Base-by-base conservation (phyloP, 2,329 filamentous ascomycete species). In the Phaeophleospora eucalypticola region DNA sequence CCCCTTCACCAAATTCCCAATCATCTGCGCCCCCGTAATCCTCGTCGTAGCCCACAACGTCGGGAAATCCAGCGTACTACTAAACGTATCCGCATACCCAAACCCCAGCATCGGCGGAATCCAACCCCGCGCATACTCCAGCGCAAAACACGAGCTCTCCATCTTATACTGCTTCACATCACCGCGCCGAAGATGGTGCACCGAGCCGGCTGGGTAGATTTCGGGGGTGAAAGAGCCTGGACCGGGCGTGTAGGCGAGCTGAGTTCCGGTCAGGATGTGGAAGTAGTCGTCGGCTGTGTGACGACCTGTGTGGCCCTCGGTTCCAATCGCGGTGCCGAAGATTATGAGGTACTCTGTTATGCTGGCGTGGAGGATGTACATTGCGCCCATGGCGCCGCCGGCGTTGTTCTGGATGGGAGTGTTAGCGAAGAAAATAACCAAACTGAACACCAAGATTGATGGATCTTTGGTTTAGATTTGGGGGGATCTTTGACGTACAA, bases 221-320 rank as follows among this genome's bases (percentile, higher is more conserved):
- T 88, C 84, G 27, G 83, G 73, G 65, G 79, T 75, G 68, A 81
- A 87, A 54, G 74, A 65, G 2, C 84, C 84, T 6, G 24, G 24
- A 7, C 24, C 24, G 2, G 83, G 80, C 3, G 80, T 76, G 74
- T 89, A 90, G 55, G 88, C 86, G 60, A 81, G 76, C 71, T 95
- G 83, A 59, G 83, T 81, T 59, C 89, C 89, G 27, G 75, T 75
- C 24, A 95, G 77, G 75, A 95, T 95, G 76, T 90, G 81, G 77
- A 95, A 95, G 77, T 93, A 95, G 75, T 95, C 89, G 71, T 95
- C 87, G 14, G 89, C 89, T 10, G 88, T 91, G 77, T 95, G 89
- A 41, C 89, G 86, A 54, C 89, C 89, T 1, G 82, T 81, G 76
- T 95, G 89, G 52, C 89, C 89, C 70, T 94, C 89, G 10, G 89